Percentiles rank a stretch among this genome's conserved stretches.
These are phyloP conservation scores for Ceratocystis albifundus DNA, from an alignment of 2,329 filamentous ascomycete genomes.

Conservation along the genomic window DNA sequence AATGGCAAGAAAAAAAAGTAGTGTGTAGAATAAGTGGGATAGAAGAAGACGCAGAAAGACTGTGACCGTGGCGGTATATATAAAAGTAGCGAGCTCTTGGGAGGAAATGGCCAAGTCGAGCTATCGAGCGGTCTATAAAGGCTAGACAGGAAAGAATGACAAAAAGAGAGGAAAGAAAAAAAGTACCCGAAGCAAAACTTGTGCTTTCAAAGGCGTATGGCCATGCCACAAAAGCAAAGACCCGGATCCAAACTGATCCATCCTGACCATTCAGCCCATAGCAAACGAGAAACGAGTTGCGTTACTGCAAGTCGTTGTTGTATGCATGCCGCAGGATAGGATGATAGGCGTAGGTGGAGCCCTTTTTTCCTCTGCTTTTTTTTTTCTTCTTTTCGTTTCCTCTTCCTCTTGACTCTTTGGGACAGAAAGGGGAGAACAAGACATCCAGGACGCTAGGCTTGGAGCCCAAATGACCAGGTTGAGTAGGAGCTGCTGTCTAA, in stretches of 20 bases:
- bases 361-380: neutral
- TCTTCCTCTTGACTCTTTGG: neutral
- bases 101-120: neutral
- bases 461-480: neutral
- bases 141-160: neutral
- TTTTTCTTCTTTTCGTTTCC: neutral
- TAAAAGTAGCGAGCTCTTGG: neutral
- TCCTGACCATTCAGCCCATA: constrained; percentile 12
- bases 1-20: neutral
- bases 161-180: constrained; percentile 2
- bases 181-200: constrained; percentile 5
- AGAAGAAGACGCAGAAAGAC: neutral
- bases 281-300: neutral
- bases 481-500: neutral
- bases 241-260: constrained; percentile 2
- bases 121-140: neutral
- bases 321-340: constrained; percentile 1
- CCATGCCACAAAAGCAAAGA: constrained; percentile 4
- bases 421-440: neutral
- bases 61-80: neutral
- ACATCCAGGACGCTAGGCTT: neutral
- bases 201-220: constrained; percentile 5
- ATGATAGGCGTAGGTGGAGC: neutral
- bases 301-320: neutral
- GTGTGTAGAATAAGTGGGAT: neutral